Percentiles rank a stretch among this genome's conserved stretches.
These are phyloP conservation scores for Botrytis medusae DNA, from an alignment of 2,329 filamentous ascomycete genomes.

Conservation along the genomic window DNA sequence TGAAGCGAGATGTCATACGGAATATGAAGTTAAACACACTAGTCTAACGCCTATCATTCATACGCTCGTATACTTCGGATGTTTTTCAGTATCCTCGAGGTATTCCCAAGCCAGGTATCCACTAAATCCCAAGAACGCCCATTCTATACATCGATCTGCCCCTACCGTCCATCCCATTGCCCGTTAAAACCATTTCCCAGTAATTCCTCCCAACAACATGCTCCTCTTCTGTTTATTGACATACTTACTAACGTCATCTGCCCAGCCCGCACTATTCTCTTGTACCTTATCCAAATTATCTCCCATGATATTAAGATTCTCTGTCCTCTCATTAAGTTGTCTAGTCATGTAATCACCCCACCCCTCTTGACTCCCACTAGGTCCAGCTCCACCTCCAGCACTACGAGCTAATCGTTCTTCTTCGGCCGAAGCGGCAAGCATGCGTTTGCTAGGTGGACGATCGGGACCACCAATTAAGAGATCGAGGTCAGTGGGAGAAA, in stretches of 20 bases:
- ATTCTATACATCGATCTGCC: not conserved
- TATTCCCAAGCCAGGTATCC: conserved; percentile 4
- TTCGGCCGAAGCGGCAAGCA: conserved; percentile 75
- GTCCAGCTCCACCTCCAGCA: conserved; percentile 40
- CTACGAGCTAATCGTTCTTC: conserved; percentile 64
- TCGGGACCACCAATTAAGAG: conserved; percentile 86
- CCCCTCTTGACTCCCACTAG: conserved; percentile 50
- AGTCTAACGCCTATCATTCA: not conserved
- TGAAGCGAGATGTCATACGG: not conserved
- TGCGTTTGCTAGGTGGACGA: conserved; percentile 82
- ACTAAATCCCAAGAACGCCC: conserved; percentile 15
- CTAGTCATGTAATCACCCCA: conserved; percentile 81
- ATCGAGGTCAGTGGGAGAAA: conserved; percentile 85
- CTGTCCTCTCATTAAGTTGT: conserved; percentile 86
- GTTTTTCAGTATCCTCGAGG: not conserved
- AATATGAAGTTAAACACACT: not conserved
- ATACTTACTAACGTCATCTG: conserved; percentile 84
- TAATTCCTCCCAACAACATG: conserved; percentile 69
- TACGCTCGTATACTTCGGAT: not conserved
- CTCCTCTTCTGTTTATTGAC: conserved; percentile 85
- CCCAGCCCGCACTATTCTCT: conserved; percentile 78
- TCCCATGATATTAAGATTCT: conserved; percentile 78
- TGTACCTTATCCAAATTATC: conserved; percentile 84
- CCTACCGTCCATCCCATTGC: not conserved
- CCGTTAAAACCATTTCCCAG: conserved; percentile 53